phyloP scores from a whole-genome alignment of 2,329 filamentous ascomycete species.

The Metarhizium humberi region DNA sequence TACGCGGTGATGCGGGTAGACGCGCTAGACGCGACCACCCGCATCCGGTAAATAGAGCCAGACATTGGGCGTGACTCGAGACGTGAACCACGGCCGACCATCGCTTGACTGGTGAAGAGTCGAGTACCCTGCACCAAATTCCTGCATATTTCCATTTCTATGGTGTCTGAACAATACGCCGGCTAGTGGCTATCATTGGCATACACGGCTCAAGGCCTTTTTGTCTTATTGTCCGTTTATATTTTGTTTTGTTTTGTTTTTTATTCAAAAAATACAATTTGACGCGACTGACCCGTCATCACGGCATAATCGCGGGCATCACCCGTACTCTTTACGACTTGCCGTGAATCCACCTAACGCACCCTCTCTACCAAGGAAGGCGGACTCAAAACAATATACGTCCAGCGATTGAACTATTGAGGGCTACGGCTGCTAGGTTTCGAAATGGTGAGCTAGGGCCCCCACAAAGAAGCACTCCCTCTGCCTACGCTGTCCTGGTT shows the following conservation, averaged over 20 bases:
- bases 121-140: background rate
- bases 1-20: conserved; percentile 25
- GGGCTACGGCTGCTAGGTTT: background rate
- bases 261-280: no score
- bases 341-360: background rate
- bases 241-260: no score
- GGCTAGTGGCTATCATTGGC: background rate
- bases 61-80: background rate
- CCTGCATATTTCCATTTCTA: background rate
- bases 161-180: background rate
- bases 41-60: background rate
- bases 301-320: no score
- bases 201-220: no score
- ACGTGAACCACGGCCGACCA: background rate
- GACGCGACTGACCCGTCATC: no score
- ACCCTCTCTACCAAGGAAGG: background rate
- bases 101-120: background rate
- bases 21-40: conserved; percentile 12
- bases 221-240: no score
- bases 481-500: background rate
- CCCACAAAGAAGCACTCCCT: background rate
- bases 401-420: background rate
- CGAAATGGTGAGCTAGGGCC: background rate
- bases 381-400: background rate
- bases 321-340: no score